These are phyloP conservation scores for Ramichloridium luteum DNA, from an alignment of 2,329 filamentous ascomycete genomes.

Conservation along the genomic window DNA sequence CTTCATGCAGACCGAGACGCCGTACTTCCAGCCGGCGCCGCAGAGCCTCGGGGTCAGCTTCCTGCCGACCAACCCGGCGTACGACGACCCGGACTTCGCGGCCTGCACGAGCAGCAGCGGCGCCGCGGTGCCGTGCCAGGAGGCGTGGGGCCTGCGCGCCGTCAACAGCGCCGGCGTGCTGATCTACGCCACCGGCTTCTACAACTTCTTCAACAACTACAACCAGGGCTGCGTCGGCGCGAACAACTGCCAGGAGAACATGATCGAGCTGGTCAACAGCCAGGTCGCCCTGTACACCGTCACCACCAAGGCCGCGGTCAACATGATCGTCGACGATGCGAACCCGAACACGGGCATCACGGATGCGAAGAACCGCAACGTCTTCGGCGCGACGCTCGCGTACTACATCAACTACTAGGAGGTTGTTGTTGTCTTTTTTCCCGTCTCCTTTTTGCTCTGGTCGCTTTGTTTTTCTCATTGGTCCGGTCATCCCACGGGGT, in stretches of 20 bases:
- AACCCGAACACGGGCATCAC: conserved; percentile 25
- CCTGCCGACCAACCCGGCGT: conserved; percentile 34
- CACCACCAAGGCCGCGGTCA: conserved; percentile 37
- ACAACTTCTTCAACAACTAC: conserved; percentile 49
- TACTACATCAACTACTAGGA: conserved; percentile 14
- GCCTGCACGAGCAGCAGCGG: conserved; percentile 16
- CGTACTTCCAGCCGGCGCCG: conserved; percentile 44
- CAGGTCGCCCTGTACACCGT: conserved; percentile 37
- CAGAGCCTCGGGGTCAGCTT: not conserved
- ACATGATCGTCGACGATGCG: conserved; percentile 34
- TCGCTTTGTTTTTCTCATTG: too few species aligned
- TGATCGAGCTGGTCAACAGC: conserved; percentile 33
- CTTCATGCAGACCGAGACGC: conserved; percentile 44
- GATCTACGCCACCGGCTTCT: conserved; percentile 41
- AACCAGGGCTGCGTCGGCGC: conserved; percentile 35
- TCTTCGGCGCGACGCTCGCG: conserved; percentile 38
- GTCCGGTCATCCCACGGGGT: too few species aligned
- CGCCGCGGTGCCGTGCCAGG: conserved; percentile 21
- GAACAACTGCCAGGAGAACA: conserved; percentile 41
- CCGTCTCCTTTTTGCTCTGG: too few species aligned
- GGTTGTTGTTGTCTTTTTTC: too few species aligned
- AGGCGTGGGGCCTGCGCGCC: conserved; percentile 35
- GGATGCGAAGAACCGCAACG: conserved; percentile 35
- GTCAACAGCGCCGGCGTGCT: conserved; percentile 29
- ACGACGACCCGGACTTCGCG: conserved; percentile 32